Evolutionary conservation across 2,329 filamentous ascomycete genomes (phyloP), one percentile per base, ranked within the genome.

Genomic region (Chaetomium globosum): DNA sequence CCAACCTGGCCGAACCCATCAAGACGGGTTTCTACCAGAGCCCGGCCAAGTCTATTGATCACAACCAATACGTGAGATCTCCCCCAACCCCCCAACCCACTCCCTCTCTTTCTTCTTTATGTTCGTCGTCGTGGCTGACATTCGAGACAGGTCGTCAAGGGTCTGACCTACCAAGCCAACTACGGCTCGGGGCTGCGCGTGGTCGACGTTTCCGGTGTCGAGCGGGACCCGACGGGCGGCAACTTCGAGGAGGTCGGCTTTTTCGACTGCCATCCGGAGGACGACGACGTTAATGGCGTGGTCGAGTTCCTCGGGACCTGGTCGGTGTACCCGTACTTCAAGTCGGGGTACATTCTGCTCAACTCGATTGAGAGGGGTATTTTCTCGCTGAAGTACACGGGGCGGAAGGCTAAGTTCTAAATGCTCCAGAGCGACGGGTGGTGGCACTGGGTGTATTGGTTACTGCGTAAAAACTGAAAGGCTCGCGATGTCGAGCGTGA

Each of bases 281-380:
- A 60, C 12, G 58, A 60, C 31, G 58, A 60, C 12, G 48, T 28
- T 0, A 52, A 52, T n/a, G 57, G 57, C 21, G 58, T 39, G 58
- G 12, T 60, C 12, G 30, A 36, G 46, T 60, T 60, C 21, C 58
- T 60, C 10, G 58, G 58, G 10, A 60, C 58, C 5, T 60, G 58
- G 58, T 60, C 58, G 9, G 58, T 60, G 21, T 60, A 60, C 12
- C 58, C 58, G 30, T 52, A 52, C 48, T 60, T 60, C 58, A 60
- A 60, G 48, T 60, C 58, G 10, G 58, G 58, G 3, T 60, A 60
- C 48, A 60, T 60, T 43, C 48, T 60, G 46, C 58, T 60, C 16
- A 60, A 60, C 48, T 60, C 58, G 58, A 60, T 60, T n/a, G 58
- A 60, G 58, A 30, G 58, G n/a, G 58, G 58, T 10, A 60, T 60